These are phyloP conservation scores for Eremothecium sinecaudum DNA, from an alignment of 1,139 yeast genomes.

Conservation along the genomic window DNA sequence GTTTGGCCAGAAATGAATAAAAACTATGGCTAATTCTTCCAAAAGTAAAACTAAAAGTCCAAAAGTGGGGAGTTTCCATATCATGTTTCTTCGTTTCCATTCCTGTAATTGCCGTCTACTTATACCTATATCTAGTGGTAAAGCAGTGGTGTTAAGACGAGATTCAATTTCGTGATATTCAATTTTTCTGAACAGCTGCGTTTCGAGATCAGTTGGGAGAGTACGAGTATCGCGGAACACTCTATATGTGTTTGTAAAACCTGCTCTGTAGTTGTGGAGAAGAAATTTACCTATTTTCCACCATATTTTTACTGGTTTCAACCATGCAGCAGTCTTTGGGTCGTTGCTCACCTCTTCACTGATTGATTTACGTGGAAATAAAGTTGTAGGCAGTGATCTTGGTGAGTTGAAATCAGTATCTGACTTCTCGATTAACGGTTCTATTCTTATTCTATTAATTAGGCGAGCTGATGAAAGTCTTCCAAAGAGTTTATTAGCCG, in stretches of 20 bases:
- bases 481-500: not conserved
- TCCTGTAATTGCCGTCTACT: conserved; percentile 22
- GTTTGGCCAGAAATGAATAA: conserved; percentile 25
- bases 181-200: conserved; percentile 12
- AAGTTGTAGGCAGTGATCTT: conserved; percentile 18
- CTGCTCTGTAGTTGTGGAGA: conserved; percentile 19
- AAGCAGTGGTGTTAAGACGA: conserved; percentile 6
- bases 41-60: conserved; percentile 19
- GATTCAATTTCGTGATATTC: conserved; percentile 18
- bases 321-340: conserved; percentile 22
- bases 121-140: conserved; percentile 9
- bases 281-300: conserved; percentile 19
- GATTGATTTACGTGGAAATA: conserved; percentile 16
- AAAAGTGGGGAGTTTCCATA: conserved; percentile 23
- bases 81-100: conserved; percentile 18
- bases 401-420: conserved; percentile 12
- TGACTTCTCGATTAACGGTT: too few species aligned
- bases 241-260: conserved; percentile 20
- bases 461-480: not conserved
- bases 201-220: conserved; percentile 8
- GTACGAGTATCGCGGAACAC: conserved; percentile 14
- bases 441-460: not conserved
- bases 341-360: conserved; percentile 16
- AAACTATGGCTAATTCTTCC: conserved; percentile 23
- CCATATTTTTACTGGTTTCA: conserved; percentile 24